Base-by-base conservation (phyloP, 106 monocot genomes). In the Dendrobium chrysotoxum region DNA sequence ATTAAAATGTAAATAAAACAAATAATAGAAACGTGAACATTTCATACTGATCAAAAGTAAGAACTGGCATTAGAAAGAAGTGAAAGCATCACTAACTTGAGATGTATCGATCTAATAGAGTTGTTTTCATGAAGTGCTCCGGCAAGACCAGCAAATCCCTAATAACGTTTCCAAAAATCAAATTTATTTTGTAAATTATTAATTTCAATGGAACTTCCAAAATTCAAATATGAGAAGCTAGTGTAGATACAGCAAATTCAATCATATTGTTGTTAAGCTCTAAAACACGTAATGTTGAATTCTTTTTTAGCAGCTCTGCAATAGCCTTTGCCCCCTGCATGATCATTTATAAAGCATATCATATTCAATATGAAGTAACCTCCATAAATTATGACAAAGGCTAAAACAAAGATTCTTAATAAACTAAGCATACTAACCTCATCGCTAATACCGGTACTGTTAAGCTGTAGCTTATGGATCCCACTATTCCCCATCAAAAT, bases 181-280 rank as follows among this genome's bases (percentile, higher is more conserved):
- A 76, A 45, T 40, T 20, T 74, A 76, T 25, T 46, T 47, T 26
- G 40, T 46, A 47, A 76, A 28, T 20, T 4, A 76, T 18, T 75
- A 44, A 46, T 76, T 26, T 40, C 6, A 15, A 12, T 46, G 3
- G 7, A 76, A 46, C 4, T 74, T 47, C 2, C 47, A 21, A 23
- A 46, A 26, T 42, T 6, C 8, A 76, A 26, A 15, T 50, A 76
- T 55, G 30, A 77, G 46, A 23, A 78, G 72, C 21, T 79, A 81
- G 75, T 84, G 28, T 79, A 8, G 87, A 85, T 91, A 99, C 99
- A 75, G 87, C 75, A 75, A 88, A 99, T n/a, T 99, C 99, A 82
- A 99, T 99, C 91, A 85, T 93, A 76, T 99, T 99, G 83, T 99
- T 99, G 86, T 95, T 99, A 72, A 99, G 93, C 81, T 99, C 95